A percentile compares a stretch with the other conserved stretches of the same genome.
These are phyloP conservation scores for Pestalotiopsis sp. DNA, from an alignment of 2,329 filamentous ascomycete genomes.

Conservation along the genomic window DNA sequence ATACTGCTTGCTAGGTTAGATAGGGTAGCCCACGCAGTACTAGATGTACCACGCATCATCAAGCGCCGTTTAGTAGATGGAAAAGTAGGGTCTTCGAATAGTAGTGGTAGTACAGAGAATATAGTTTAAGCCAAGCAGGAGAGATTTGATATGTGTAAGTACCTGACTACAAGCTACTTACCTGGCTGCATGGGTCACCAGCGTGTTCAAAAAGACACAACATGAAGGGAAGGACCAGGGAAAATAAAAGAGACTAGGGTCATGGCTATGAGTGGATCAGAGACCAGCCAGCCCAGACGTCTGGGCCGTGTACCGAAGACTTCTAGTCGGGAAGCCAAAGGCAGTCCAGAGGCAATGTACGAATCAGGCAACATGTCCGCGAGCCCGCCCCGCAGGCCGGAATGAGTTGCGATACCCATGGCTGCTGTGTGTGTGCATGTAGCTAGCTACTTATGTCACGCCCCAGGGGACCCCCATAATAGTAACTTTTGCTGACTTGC, in stretches of 20 bases:
- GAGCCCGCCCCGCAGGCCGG: conserved; percentile 4
- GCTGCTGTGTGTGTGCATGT: neutral
- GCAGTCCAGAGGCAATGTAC: conserved; percentile 10
- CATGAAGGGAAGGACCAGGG: neutral
- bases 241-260: neutral
- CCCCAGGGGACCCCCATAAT: conserved; percentile 14
- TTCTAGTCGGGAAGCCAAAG: conserved; percentile 13
- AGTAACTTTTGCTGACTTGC: conserved; percentile 16
- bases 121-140: neutral
- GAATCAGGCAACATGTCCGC: conserved; percentile 20
- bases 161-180: neutral
- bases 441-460: neutral
- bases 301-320: conserved; percentile 15
- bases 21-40: neutral
- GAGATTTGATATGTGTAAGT: neutral
- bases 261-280: conserved; percentile 15
- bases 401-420: conserved; percentile 19
- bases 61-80: neutral
- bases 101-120: neutral
- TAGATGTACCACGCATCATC: neutral
- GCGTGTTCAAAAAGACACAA: neutral
- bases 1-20: neutral
- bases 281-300: conserved; percentile 5
- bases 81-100: neutral
- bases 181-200: neutral